Evolutionary conservation across 1,284 basidiomycete genomes (phyloP).

Genomic region (Cryptococcus jaspeensis): DNA sequence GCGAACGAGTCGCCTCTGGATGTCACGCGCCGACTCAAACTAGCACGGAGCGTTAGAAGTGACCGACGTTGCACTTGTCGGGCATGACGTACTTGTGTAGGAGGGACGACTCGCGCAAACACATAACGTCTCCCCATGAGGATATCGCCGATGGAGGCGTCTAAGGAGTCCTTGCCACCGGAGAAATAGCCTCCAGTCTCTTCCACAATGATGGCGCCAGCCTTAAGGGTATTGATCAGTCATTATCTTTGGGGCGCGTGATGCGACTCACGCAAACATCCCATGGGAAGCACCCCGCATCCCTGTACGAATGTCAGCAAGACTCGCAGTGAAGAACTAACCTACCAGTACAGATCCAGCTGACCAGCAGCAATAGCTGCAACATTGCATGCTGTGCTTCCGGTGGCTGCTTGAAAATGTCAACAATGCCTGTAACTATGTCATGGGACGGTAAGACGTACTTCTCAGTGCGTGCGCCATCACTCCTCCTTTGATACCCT

Average conservation of each 20-base stretch:
- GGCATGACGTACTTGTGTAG: constrained; percentile 21
- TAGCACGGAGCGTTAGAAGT: background rate
- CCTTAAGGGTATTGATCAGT: constrained; percentile 48
- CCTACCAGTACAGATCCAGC: constrained; percentile 68
- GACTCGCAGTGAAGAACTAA: background rate
- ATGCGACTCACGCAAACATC: constrained; percentile 67
- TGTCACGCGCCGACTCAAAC: constrained; percentile 64
- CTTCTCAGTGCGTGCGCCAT: constrained; percentile 83
- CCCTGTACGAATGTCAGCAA: constrained; percentile 50
- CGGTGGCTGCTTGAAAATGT: constrained; percentile 53
- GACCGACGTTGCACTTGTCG: too few relatives aligned
- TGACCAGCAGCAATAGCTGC: constrained; percentile 78
- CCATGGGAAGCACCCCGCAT: constrained; percentile 61
- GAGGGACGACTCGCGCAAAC: constrained; percentile 57
- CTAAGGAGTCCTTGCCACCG: constrained; percentile 59
- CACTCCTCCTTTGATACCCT: constrained; percentile 69
- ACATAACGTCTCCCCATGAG: constrained; percentile 80
- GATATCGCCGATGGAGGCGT: constrained; percentile 62
- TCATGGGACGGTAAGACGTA: constrained; percentile 12
- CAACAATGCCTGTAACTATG: background rate
- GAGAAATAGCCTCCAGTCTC: constrained; percentile 80
- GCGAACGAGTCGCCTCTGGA: constrained; percentile 73
- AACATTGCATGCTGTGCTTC: constrained; percentile 79
- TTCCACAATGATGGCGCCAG: constrained; percentile 84
- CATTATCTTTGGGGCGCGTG: background rate